Evolutionary conservation across 2,329 filamentous ascomycete species (phyloP), one percentile per base, ranked within the genome.

Genomic region (Fusarium sp.): DNA sequence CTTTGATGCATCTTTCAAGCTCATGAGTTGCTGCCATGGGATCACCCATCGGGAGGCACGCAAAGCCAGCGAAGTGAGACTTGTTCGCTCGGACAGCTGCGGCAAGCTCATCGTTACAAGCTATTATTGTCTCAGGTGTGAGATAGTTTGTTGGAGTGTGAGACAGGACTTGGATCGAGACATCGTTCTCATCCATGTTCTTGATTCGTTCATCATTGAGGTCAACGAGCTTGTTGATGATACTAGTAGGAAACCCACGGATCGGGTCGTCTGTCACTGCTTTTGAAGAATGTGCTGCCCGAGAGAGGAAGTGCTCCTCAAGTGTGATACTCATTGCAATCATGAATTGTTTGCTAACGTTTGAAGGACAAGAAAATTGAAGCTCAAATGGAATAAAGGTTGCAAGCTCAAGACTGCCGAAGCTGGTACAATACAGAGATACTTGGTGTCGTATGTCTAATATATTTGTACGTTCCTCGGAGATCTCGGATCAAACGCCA

Each of bases 381-480:
- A 8, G 33, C 33, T 13, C 33, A 33, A 33, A 33, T 6, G 33
- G 12, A 33, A 33, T 12, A 17, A n/a, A 0, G 9, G 6, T 0
- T 17, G 17, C 10, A 17, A 44, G 13, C 20, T 22, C 0, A 22
- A 8, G 14, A 9, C 20, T 14, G 38, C 5, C 2, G 13, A 39
- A 7, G 20, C 7, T 39, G 38, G 3, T 7, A 39, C 8, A 41
- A 14, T 6, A 41, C 5, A n/a, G 39, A 42, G 4, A 7, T 2
- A n/a, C 0, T 0, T n/a, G 14, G 8, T 24, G 6, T 1, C 14
- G n/a, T 42, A 11, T 42, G 15, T 5, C 15, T 18, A 18, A 7
- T 33, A 24, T 24, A 33, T 15, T 33, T 24, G 6, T 11, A 7
- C 0, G 9, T 7, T 26, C 1, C 15, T 52, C 31, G 31, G 49